Percentiles rank a stretch among this genome's conserved stretches.
Conservation (phyloP, 1,284 basidiomycete species). For the Ustilago hordei region DNA sequence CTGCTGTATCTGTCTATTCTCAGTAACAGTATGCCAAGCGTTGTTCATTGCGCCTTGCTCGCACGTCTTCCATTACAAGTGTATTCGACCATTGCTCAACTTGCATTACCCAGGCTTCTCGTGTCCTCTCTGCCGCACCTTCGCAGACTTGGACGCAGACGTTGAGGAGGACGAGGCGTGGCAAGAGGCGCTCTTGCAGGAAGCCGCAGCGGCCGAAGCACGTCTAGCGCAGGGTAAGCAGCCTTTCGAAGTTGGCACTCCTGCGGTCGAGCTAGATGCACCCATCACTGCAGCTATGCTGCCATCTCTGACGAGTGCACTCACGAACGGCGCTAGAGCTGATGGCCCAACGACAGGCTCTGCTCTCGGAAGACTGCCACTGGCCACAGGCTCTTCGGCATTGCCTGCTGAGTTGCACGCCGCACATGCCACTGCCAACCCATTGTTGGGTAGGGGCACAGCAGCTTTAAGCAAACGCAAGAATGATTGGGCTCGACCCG, state of each 20-base stretch:
- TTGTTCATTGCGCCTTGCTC: constrained; percentile 89
- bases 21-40: constrained; percentile 92
- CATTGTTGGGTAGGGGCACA: constrained; percentile 20
- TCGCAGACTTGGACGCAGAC: constrained; percentile 94
- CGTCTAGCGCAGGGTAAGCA: constrained; percentile 39
- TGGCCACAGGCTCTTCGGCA: constrained; percentile 11
- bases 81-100: constrained; percentile 89
- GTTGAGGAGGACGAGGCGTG: constrained; percentile 76
- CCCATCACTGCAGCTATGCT: constrained; percentile 29
- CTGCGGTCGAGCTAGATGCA: constrained; percentile 45
- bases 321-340: constrained; percentile 9
- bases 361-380: neutral
- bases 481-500: constrained; percentile 55
- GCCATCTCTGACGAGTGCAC: constrained; percentile 16
- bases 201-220: constrained; percentile 47
- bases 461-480: constrained; percentile 34
- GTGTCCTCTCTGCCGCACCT: constrained; percentile 86
- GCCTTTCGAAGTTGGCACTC: constrained; percentile 49
- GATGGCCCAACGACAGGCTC: constrained; percentile 2
- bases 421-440: constrained; percentile 12
- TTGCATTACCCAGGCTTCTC: constrained; percentile 90
- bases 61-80: constrained; percentile 98
- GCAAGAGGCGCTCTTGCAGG: constrained; percentile 59
- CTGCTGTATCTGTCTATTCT: constrained; percentile 76
- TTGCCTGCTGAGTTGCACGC: constrained; percentile 19